Evolutionary conservation across 2,329 filamentous ascomycete genomes (phyloP).

Genomic region (Ceratocystis variospora): DNA sequence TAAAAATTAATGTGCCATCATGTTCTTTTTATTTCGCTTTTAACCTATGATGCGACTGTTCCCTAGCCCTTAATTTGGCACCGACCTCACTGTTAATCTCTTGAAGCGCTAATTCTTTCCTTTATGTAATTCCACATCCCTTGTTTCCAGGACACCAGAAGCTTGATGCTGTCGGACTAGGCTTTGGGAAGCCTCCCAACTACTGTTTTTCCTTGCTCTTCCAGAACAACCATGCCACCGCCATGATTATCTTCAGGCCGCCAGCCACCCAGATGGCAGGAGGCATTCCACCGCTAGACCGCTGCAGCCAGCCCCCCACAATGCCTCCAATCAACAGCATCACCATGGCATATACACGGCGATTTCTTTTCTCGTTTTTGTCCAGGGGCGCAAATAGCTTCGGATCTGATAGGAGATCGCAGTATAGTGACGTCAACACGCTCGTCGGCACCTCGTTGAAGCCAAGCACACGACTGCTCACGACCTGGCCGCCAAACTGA

Average conservation of each 20-base stretch:
- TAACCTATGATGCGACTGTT: not conserved
- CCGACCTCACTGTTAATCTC: not conserved
- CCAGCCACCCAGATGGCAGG: conserved; percentile 34
- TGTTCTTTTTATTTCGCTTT: not conserved
- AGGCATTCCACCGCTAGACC: conserved; percentile 29
- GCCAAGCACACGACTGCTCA: conserved; percentile 35
- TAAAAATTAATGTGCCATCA: conserved; percentile 1
- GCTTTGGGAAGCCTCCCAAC: not conserved
- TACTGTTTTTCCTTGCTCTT: conserved; percentile 20
- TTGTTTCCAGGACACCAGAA: not conserved
- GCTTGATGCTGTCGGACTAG: not conserved
- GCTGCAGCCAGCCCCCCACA: conserved; percentile 35
- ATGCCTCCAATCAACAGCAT: conserved; percentile 36
- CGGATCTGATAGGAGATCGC: conserved; percentile 39
- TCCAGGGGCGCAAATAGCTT: conserved; percentile 29
- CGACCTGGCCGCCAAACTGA: conserved; percentile 41
- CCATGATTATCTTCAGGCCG: conserved; percentile 32
- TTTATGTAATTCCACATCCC: not conserved
- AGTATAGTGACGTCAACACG: conserved; percentile 42
- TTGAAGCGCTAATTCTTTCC: not conserved
- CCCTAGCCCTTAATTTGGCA: too few species aligned
- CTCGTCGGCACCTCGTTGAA: conserved; percentile 42
- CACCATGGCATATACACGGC: conserved; percentile 33
- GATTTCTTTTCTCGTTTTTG: conserved; percentile 38
- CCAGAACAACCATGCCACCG: conserved; percentile 28